Conservation (phyloP, 768 basidiomycete species). For the Pisolithus orientalis region DNA sequence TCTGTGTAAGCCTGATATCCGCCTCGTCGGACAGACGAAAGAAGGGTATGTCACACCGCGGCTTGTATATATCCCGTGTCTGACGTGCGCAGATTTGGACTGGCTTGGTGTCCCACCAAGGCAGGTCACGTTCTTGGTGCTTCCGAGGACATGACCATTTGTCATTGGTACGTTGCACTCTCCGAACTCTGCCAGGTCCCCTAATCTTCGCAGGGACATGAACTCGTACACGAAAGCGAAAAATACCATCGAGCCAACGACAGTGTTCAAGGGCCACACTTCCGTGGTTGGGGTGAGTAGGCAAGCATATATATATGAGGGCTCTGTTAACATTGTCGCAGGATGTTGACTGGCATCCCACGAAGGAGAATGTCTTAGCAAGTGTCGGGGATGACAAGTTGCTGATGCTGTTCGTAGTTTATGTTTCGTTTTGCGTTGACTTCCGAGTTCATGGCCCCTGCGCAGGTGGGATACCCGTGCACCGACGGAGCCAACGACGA, state of each 20-base stretch:
- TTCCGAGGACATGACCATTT: constrained; percentile 94
- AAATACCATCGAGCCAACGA: constrained; percentile 75
- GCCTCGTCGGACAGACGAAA: constrained; percentile 80
- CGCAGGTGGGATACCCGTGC: constrained; percentile 89
- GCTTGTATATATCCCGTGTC: not conserved
- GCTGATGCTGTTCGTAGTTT: constrained; percentile 73
- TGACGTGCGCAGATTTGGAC: constrained; percentile 66
- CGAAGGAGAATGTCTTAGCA: constrained; percentile 77
- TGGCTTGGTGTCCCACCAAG: constrained; percentile 88
- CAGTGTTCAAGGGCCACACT: constrained; percentile 80
- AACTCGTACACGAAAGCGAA: constrained; percentile 81
- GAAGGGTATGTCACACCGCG: constrained; percentile 67
- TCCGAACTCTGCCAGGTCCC: not conserved
- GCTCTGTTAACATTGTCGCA: constrained; percentile 24
- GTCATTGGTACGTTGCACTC: constrained; percentile 61
- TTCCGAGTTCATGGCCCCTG: not conserved
- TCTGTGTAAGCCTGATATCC: constrained; percentile 84
- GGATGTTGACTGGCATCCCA: constrained; percentile 96
- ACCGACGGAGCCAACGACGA: constrained; percentile 57
- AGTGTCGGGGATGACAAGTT: constrained; percentile 96
- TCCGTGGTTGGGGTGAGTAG: constrained; percentile 82
- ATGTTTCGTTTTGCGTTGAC: not conserved
- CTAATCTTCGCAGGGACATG: constrained; percentile 62
- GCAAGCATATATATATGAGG: not conserved
- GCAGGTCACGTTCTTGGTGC: constrained; percentile 83